Conservation (phyloP, 2,329 filamentous ascomycete species). For the Escovopsis sp. region DNA sequence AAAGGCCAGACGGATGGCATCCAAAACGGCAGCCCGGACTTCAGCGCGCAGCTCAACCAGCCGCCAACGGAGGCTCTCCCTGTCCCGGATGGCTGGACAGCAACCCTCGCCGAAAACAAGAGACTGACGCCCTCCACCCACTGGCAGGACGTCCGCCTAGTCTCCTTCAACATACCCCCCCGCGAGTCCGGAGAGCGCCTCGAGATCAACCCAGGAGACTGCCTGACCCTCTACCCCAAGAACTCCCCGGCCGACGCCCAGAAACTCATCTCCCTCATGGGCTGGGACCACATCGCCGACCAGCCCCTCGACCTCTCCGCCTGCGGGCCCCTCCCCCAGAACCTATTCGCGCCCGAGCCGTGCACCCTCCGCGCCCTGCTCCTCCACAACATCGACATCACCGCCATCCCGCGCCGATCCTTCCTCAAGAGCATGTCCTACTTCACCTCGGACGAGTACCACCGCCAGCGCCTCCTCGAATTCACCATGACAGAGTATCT, state of each 20-base stretch:
- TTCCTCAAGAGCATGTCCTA: slow-evolving; percentile 72
- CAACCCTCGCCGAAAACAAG: slow-evolving; percentile 48
- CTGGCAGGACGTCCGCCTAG: slow-evolving; percentile 85
- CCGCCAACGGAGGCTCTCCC: slow-evolving; percentile 30
- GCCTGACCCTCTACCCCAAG: slow-evolving; percentile 70
- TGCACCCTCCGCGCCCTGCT: slow-evolving; percentile 62
- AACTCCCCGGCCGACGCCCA: slow-evolving; percentile 76
- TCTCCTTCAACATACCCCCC: slow-evolving; percentile 42
- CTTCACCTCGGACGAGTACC: slow-evolving; percentile 56
- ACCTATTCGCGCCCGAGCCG: slow-evolving; percentile 23
- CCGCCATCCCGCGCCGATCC: slow-evolving; percentile 70
- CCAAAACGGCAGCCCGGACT: no score
- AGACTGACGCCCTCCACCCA: slow-evolving; percentile 63
- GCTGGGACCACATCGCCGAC: slow-evolving; percentile 63
- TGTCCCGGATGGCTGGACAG: slow-evolving; percentile 40
- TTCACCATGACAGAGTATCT: slow-evolving; percentile 67
- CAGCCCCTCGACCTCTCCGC: slow-evolving; percentile 38
- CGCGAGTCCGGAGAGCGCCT: slow-evolving; percentile 9
- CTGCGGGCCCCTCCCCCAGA: slow-evolving; percentile 18
- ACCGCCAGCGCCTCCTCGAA: slow-evolving; percentile 70
- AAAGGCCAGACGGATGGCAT: slow-evolving; percentile 6
- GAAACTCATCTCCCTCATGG: slow-evolving; percentile 62
- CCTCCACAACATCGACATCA: slow-evolving; percentile 75
- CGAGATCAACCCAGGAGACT: slow-evolving; percentile 55
- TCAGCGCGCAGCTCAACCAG: slow-evolving; percentile 7